These are phyloP conservation scores for Sesbania bispinosa DNA, from an alignment of 306 rosid genomes.

Conservation along the genomic window DNA sequence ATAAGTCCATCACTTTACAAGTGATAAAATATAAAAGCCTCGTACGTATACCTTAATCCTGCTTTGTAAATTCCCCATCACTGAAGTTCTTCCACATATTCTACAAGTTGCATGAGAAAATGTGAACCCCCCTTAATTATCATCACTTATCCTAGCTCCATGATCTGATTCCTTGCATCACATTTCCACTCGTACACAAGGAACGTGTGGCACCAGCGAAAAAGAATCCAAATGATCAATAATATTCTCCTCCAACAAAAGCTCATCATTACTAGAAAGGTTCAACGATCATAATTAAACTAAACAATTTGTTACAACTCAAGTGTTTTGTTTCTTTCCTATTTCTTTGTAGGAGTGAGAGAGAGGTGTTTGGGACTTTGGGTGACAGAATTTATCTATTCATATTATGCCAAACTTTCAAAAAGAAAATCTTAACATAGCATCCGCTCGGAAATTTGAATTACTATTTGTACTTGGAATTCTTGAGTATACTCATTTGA, in stretches of 20 bases:
- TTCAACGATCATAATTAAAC: too few relatives aligned
- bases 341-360: too few relatives aligned
- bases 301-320: too few relatives aligned
- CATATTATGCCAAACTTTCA: too few relatives aligned
- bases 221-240: too few relatives aligned
- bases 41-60: neutral
- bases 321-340: too few relatives aligned
- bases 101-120: conserved; percentile 1
- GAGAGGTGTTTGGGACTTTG: too few relatives aligned
- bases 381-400: too few relatives aligned
- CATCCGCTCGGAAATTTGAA: neutral
- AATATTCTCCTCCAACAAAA: too few relatives aligned
- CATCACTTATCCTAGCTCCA: neutral
- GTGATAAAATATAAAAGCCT: neutral
- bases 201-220: too few relatives aligned
- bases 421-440: neutral
- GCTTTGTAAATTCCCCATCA: neutral
- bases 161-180: neutral
- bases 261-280: too few relatives aligned
- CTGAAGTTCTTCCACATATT: neutral
- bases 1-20: neutral
- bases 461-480: neutral
- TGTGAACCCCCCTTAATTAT: neutral
- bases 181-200: too few relatives aligned
- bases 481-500: neutral